These are phyloP conservation scores for Oldenlandia corymbosa DNA, from an alignment of 257 asterid genomes.

Conservation along the genomic window DNA sequence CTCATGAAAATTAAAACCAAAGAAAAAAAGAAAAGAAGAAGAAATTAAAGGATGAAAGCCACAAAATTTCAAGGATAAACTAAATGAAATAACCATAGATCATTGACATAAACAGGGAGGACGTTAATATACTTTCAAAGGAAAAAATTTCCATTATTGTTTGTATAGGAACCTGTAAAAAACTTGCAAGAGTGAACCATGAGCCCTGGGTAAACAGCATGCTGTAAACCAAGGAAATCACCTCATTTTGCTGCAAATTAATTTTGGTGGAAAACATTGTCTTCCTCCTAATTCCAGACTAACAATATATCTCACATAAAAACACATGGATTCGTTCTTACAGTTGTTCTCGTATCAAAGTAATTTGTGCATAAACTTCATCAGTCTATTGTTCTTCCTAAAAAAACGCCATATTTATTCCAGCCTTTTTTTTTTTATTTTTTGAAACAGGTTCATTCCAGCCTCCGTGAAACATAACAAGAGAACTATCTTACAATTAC, in stretches of 20 bases:
- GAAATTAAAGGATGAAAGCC: too few relatives aligned
- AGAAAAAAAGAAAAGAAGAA: too few relatives aligned
- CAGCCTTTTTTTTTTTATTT: too few relatives aligned
- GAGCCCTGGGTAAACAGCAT: conserved; percentile 48
- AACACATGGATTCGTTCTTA: conserved; percentile 31
- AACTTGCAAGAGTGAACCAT: conserved; percentile 76
- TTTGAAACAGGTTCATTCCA: conserved; percentile 4
- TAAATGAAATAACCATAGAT: too few relatives aligned
- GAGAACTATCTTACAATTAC: not conserved
- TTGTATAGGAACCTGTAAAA: conserved; percentile 83
- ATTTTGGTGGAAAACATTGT: conserved; percentile 11
- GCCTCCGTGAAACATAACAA: conserved; percentile 2
- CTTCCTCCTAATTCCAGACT: not conserved
- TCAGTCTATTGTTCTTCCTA: conserved; percentile 81
- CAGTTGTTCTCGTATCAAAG: conserved; percentile 67
- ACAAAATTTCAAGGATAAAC: too few relatives aligned
- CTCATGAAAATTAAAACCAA: too few relatives aligned
- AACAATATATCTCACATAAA: too few relatives aligned
- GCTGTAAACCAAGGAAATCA: conserved; percentile 33
- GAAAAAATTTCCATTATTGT: conserved; percentile 83
- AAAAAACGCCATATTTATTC: too few relatives aligned
- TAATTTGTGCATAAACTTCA: conserved; percentile 81
- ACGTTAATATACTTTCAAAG: conserved; percentile 75
- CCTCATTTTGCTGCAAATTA: conserved; percentile 59
- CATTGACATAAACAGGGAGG: too few relatives aligned